Percentiles rank a stretch among this genome's conserved stretches.
phyloP scores from a whole-genome alignment of 139 green algal species.

The Eudorina sp. region DNA sequence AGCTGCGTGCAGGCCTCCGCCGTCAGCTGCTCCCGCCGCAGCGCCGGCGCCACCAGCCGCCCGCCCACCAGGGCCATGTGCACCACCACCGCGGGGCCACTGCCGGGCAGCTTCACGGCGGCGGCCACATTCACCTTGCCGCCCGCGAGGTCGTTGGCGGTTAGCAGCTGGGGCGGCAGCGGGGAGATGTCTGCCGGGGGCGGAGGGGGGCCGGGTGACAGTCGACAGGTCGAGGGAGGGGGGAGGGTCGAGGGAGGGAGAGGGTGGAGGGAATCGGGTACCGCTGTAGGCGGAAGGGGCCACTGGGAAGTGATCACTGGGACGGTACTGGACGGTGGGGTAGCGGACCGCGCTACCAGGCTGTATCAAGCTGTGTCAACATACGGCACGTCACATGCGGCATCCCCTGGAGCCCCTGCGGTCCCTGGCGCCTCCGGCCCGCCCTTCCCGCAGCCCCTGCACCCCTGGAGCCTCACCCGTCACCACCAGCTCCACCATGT shows the following conservation, averaged over 20 bases:
- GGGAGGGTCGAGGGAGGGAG: background rate
- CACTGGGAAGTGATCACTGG: no score
- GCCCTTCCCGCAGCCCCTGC: background rate
- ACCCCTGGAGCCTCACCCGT: background rate
- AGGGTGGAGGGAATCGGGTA: background rate
- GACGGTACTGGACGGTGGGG: no score
- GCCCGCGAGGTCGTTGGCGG: background rate
- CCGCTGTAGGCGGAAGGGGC: no score
- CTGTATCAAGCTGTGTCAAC: no score
- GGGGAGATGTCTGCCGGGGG: conserved; percentile 6
- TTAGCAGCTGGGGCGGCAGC: conserved; percentile 31
- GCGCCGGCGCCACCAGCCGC: background rate
- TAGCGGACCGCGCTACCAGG: no score
- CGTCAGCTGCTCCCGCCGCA: conserved; percentile 38
- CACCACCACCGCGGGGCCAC: conserved; percentile 2
- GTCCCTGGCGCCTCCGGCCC: no score
- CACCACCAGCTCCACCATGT: conserved; percentile 43
- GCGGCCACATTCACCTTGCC: conserved; percentile 34
- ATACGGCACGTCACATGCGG: no score
- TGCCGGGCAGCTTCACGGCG: conserved; percentile 38
- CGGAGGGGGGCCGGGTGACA: background rate
- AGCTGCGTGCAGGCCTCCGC: conserved; percentile 10
- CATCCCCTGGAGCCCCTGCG: no score
- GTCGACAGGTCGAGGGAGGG: no score
- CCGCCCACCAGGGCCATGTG: background rate